phyloP scores from a whole-genome alignment of 768 basidiomycete genomes.

The Mycena rosella region DNA sequence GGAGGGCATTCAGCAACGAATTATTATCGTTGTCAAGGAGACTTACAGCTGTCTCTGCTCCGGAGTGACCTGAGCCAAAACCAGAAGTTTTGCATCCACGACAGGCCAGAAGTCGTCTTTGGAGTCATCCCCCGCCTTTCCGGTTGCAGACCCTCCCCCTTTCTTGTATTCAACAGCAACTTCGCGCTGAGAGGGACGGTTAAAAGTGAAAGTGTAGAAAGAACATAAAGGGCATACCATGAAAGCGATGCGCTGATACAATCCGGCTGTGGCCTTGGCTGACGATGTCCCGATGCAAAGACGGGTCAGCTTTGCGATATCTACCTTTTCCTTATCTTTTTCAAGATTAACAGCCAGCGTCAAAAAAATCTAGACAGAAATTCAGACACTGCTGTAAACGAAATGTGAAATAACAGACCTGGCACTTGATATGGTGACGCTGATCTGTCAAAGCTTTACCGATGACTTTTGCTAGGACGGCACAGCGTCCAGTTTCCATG shows the following conservation, averaged over 20 bases:
- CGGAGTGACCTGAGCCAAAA: not conserved
- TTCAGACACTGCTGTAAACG: not conserved
- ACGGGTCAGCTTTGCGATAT: conserved; percentile 12
- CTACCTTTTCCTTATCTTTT: not conserved
- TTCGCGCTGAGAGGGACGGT: not conserved
- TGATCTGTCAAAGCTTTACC: not conserved
- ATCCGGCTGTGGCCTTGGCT: not conserved
- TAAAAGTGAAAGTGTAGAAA: not conserved
- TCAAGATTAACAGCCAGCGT: too few relatives aligned
- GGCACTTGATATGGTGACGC: not conserved
- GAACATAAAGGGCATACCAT: not conserved
- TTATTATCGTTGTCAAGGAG: not conserved
- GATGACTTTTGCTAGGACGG: not conserved
- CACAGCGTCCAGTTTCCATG: conserved; percentile 6
- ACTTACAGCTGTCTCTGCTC: not conserved
- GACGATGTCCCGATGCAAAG: not conserved
- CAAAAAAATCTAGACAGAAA: not conserved
- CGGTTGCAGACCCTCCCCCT: not conserved
- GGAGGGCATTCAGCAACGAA: not conserved
- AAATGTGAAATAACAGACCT: not conserved
- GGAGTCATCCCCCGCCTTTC: not conserved
- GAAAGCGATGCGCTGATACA: conserved; percentile 14
- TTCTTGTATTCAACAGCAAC: not conserved
- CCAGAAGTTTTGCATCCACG: not conserved
- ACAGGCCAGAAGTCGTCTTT: not conserved